Conservation (phyloP, 148 eudicot genomes). For the Vaccinium darrowii region DNA sequence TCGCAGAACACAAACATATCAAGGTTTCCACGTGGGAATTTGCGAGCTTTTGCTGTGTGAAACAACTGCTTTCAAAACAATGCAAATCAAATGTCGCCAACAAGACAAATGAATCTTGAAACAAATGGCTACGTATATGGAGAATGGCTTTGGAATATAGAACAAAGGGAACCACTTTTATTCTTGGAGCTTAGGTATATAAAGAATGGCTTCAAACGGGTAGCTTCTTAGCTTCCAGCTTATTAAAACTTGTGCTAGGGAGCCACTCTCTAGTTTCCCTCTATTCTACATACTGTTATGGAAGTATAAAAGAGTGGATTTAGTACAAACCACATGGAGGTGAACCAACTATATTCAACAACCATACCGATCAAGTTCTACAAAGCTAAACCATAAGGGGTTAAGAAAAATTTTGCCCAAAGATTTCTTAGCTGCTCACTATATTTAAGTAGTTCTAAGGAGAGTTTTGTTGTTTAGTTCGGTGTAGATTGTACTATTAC, state of each 20-base stretch:
- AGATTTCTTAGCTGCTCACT: neutral
- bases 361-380: neutral
- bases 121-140: neutral
- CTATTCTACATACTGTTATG: neutral
- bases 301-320: neutral
- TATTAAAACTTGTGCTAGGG: neutral
- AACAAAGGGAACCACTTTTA: neutral
- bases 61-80: neutral
- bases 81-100: neutral
- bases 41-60: neutral
- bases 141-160: neutral
- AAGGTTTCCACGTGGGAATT: neutral
- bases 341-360: neutral
- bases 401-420: neutral
- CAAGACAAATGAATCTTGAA: neutral
- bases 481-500: neutral
- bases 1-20: neutral
- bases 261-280: conserved; percentile 1
- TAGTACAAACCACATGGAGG: neutral
- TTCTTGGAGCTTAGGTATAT: neutral
- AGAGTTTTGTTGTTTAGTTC: neutral
- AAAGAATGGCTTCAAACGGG: neutral
- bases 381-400: neutral
- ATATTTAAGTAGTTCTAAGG: neutral
- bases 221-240: neutral